Percentiles rank a stretch among this genome's conserved stretches.
Conservation (phyloP, 768 basidiomycete species). For the Termitomyces sp. region DNA sequence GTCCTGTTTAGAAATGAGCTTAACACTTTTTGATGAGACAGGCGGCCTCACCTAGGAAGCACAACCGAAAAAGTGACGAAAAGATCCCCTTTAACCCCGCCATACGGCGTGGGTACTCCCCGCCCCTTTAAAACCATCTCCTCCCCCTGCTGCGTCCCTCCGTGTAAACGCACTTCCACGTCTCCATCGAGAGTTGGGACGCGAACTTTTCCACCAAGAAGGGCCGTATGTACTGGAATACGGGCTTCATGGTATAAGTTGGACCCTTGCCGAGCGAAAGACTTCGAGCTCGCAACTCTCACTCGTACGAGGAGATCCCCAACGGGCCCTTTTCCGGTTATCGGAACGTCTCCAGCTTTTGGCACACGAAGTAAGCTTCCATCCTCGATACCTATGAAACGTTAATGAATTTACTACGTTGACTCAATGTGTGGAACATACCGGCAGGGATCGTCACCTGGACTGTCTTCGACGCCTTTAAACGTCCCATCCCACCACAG, state of each 20-base stretch:
- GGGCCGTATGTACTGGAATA: slow-evolving; percentile 85
- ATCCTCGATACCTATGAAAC: slow-evolving; percentile 76
- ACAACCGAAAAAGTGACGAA: slow-evolving; percentile 85
- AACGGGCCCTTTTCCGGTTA: slow-evolving; percentile 67
- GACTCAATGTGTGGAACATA: slow-evolving; percentile 27
- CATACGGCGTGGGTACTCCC: slow-evolving; percentile 64
- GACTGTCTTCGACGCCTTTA: slow-evolving; percentile 71
- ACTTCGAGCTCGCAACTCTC: slow-evolving; percentile 74
- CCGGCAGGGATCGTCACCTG: slow-evolving; percentile 85
- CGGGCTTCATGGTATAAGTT: slow-evolving; percentile 87
- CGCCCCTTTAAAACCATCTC: slow-evolving; percentile 91
- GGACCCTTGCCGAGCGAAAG: slow-evolving; percentile 85
- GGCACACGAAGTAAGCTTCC: slow-evolving; percentile 87
- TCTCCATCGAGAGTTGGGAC: slow-evolving; percentile 95
- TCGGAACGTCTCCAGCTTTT: slow-evolving; percentile 77
- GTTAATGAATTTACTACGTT: slow-evolving; percentile 3
- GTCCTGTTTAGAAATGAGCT: slow-evolving; percentile 41
- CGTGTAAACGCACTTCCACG: slow-evolving; percentile 88
- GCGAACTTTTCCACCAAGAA: slow-evolving; percentile 89
- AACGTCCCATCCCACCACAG: slow-evolving; percentile 86
- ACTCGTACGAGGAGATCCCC: slow-evolving; percentile 90
- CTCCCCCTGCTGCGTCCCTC: slow-evolving; percentile 94
- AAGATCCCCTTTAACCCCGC: slow-evolving; percentile 69
- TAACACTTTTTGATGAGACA: slow-evolving; percentile 5
- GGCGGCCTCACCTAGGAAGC: slow-evolving; percentile 72